Evolutionary conservation across 306 rosid genomes (phyloP).

Genomic region (Cucumis cinereus): DNA sequence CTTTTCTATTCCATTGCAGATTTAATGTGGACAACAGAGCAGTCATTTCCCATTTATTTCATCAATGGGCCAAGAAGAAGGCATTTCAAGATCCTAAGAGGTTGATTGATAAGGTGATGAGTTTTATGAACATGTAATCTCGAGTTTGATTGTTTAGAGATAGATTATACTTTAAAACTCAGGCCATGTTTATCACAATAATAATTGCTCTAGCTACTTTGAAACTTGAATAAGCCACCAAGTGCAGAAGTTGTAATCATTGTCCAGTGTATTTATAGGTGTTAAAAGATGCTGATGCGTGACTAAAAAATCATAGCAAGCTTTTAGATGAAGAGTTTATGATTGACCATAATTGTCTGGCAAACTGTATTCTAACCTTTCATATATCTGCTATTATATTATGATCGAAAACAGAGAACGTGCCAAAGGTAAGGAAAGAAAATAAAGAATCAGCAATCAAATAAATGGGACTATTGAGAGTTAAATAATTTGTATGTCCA

Average conservation of each 20-base stretch:
- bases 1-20: conserved; percentile 25
- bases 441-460: not conserved
- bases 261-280: not conserved
- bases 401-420: not conserved
- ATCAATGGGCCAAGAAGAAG: conserved; percentile 89
- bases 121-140: not conserved
- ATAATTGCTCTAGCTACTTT: not conserved
- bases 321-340: not conserved
- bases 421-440: not conserved
- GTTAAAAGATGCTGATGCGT: not conserved
- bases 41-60: conserved; percentile 66
- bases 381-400: not conserved
- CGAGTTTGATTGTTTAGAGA: not conserved
- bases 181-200: not conserved
- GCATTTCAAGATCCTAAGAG: conserved; percentile 93
- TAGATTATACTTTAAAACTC: not conserved
- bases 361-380: not conserved
- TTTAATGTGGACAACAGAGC: conserved; percentile 68
- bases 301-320: not conserved
- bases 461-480: not conserved
- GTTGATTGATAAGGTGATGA: conserved; percentile 74
- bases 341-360: not conserved
- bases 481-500: not conserved
- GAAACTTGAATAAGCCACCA: not conserved
- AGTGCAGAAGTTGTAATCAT: not conserved